Conservation (phyloP, 768 basidiomycete genomes). For the Xerocomus potaroensis region DNA sequence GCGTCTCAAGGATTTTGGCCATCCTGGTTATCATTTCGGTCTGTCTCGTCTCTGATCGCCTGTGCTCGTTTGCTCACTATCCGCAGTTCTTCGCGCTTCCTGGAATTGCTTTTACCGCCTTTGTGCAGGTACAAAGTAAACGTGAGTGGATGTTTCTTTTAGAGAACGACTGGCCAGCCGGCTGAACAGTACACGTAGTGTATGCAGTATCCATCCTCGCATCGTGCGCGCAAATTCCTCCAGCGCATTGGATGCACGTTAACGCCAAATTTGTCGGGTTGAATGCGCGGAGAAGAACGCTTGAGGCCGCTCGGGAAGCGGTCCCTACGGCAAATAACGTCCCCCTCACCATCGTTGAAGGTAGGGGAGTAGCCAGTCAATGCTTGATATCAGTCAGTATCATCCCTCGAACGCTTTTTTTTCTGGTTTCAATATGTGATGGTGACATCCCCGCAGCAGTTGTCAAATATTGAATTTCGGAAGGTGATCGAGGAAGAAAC, state of each 20-base stretch:
- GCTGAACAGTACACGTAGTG: slow-evolving; percentile 1
- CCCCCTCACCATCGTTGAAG: not conserved
- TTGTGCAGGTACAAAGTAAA: slow-evolving; percentile 16
- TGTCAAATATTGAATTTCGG: not conserved
- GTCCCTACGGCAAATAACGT: not conserved
- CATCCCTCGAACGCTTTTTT: not conserved
- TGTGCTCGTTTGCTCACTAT: not conserved
- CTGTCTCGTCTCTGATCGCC: not conserved
- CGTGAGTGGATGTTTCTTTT: not conserved
- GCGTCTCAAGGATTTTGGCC: slow-evolving; percentile 3
- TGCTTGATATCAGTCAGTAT: not conserved
- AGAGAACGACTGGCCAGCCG: not conserved
- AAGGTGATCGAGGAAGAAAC: not conserved
- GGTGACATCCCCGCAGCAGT: not conserved
- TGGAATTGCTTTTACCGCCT: slow-evolving; percentile 4
- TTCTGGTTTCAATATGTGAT: not conserved
- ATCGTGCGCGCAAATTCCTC: slow-evolving; percentile 5
- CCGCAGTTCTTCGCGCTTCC: slow-evolving; percentile 7
- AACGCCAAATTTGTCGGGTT: not conserved
- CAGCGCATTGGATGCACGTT: not conserved
- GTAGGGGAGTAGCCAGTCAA: not conserved
- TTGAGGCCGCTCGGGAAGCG: not conserved
- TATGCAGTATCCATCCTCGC: slow-evolving; percentile 17
- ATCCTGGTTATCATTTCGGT: slow-evolving; percentile 9
- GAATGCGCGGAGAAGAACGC: not conserved